These are phyloP conservation scores for Rubroboletus satanas DNA, from an alignment of 768 basidiomycete genomes.

Conservation along the genomic window DNA sequence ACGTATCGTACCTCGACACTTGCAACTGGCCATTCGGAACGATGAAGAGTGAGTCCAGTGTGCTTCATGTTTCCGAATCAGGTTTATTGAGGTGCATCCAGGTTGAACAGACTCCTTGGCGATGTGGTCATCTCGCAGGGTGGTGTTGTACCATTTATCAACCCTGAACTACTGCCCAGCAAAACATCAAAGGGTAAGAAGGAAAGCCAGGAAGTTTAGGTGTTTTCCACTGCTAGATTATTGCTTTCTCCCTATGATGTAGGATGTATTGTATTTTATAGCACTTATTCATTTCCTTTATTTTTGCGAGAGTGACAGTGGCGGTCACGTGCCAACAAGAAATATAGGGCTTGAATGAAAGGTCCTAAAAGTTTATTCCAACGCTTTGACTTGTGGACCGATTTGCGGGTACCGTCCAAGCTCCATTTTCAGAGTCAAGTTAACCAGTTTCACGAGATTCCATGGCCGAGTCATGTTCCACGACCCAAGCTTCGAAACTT, in stretches of 20 bases:
- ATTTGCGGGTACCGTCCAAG: background rate
- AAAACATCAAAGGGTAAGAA: constrained; percentile 55
- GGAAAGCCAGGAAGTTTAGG: constrained; percentile 44
- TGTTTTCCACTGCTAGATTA: constrained; percentile 8
- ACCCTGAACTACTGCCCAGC: constrained; percentile 48
- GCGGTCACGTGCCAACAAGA: background rate
- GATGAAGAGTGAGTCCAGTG: constrained; percentile 43
- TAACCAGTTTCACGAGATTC: background rate
- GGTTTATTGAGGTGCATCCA: constrained; percentile 2
- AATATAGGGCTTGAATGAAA: background rate
- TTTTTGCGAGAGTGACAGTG: background rate
- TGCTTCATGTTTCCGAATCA: background rate
- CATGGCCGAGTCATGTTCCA: constrained; percentile 19
- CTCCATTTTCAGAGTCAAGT: background rate
- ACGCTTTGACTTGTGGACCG: background rate
- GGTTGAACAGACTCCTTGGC: constrained; percentile 39
- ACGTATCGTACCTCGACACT: constrained; percentile 62
- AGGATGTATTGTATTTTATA: constrained; percentile 33
- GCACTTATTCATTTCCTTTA: constrained; percentile 26
- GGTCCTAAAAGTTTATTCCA: background rate
- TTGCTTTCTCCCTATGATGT: constrained; percentile 20
- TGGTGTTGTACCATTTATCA: constrained; percentile 54
- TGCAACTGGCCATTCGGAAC: constrained; percentile 63
- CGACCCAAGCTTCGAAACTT: background rate
- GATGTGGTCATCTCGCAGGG: constrained; percentile 61